Percentiles rank a stretch among this genome's conserved stretches.
phyloP scores from a whole-genome alignment of 1,139 yeast species.

The Yamadazyma dushanensis region DNA sequence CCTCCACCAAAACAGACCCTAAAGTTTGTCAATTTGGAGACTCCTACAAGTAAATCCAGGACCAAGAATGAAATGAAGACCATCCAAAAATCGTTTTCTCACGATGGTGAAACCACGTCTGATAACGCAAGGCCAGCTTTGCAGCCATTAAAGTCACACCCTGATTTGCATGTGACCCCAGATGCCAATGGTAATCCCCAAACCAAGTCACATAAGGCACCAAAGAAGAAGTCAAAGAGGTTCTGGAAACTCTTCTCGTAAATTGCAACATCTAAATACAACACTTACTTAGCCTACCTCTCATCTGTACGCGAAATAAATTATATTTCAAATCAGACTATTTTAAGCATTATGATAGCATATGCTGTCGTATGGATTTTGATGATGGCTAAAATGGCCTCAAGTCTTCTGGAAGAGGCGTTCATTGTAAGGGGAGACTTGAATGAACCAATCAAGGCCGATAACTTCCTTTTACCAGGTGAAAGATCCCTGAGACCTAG shows the following conservation, averaged over 20 bases:
- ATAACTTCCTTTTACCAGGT: neutral
- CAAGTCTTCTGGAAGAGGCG: neutral
- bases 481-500: conserved; percentile 3
- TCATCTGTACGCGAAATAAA: too few relatives aligned
- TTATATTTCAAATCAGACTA: too few relatives aligned
- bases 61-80: conserved; percentile 9
- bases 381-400: too few relatives aligned
- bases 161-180: conserved; percentile 26
- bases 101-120: conserved; percentile 22
- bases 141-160: conserved; percentile 43
- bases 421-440: conserved; percentile 7
- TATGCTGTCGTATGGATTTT: neutral
- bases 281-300: too few relatives aligned
- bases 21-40: conserved; percentile 29
- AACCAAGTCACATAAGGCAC: conserved; percentile 18
- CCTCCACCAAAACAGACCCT: conserved; percentile 21
- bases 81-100: conserved; percentile 30
- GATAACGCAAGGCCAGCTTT: conserved; percentile 28
- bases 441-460: conserved; percentile 10
- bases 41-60: conserved; percentile 14
- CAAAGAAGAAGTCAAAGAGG: conserved; percentile 26
- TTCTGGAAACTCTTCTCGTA: conserved; percentile 40
- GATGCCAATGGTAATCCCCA: conserved; percentile 6
- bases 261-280: neutral
- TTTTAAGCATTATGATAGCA: neutral